Base-by-base conservation (phyloP, 176 grass and related monocot species). In the Secale cereale region DNA sequence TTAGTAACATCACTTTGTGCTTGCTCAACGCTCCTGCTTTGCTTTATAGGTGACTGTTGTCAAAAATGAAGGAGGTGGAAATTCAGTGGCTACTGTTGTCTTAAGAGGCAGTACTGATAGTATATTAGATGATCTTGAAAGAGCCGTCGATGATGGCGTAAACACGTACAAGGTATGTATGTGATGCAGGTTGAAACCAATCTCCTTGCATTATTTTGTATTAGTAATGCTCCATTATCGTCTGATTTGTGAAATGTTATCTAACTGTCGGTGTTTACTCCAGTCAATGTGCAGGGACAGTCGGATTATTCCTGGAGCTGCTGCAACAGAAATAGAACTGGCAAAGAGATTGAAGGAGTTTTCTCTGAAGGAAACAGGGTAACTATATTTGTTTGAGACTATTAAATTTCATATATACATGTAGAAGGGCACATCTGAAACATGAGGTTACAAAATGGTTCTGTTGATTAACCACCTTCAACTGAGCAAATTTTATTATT, bases 211-310 rank as follows among this genome's bases (percentile, higher is more conserved):
- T 72, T 78, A 8, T 37, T 37, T 37, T 37, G 36, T 37, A 37
- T 37, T 37, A 37, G 36, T 37, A 37, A 37, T 45, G 37, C 31
- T 78, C 66, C 4, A 22, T 59, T 78, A 25, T 20, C 15, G 2
- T 62, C 17, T 71, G 5, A 70, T 74, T 62, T 37, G 43, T 37
- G 43, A 29, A 56, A 25, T 43, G 43, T 70, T 84, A 63, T 66
- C 36, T 63, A 33, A 83, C 27, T 66, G 0, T 37, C 79, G 46
- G 22, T 87, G 45, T 87, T 61, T 81, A 27, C 68, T 43, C 71
- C 76, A 98, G 96, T 92, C 96, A 74, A 98, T 95, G 96, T 98
- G 96, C 85, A 91, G 91, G 83, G 93, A 98, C 59, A 94, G 96
- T 78, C 87, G 88, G 65, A 98, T 94, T 70, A 76, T 98, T 84